These are phyloP conservation scores for Nannochloropsis granulata DNA, from an alignment of 108 stramenopile species.

Conservation along the genomic window DNA sequence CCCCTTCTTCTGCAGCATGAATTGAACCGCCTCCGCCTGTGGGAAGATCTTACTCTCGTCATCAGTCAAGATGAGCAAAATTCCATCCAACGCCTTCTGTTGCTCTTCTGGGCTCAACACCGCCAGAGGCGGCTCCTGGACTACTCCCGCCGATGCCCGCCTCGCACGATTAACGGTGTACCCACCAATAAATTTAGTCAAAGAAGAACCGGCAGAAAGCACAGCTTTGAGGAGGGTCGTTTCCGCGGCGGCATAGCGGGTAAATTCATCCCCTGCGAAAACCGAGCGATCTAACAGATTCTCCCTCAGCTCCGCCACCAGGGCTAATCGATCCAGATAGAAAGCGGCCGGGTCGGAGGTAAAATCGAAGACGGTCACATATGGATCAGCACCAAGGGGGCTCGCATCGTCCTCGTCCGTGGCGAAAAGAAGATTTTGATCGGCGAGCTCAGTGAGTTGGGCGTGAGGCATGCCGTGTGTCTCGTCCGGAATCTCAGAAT, in stretches of 20 bases:
- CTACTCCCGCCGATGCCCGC: neutral
- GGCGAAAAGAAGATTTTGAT: neutral
- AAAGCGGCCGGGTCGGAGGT: conserved; percentile 13
- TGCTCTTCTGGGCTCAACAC: conserved; percentile 1
- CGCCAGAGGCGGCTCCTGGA: neutral
- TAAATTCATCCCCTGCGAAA: conserved; percentile 3
- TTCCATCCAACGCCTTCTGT: conserved; percentile 1
- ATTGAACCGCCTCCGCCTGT: neutral
- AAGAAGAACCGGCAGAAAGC: neutral
- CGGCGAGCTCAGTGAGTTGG: neutral
- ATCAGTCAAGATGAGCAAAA: neutral
- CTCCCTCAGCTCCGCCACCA: conserved; percentile 20
- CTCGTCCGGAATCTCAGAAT: conserved; percentile 9
- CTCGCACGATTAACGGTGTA: conserved; percentile 4
- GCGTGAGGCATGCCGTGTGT: neutral
- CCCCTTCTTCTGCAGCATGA: neutral
- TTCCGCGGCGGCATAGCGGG: neutral
- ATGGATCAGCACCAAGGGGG: neutral
- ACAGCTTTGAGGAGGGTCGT: conserved; percentile 5
- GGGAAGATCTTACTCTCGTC: conserved; percentile 1
- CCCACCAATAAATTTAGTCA: conserved; percentile 15
- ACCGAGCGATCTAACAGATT: conserved; percentile 6
- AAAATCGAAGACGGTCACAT: conserved; percentile 19
- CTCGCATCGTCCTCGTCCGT: conserved; percentile 10
- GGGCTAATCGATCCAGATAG: conserved; percentile 1